Base-by-base conservation (phyloP, 352 stramenopile genomes). In the Phytophthora multivora region DNA sequence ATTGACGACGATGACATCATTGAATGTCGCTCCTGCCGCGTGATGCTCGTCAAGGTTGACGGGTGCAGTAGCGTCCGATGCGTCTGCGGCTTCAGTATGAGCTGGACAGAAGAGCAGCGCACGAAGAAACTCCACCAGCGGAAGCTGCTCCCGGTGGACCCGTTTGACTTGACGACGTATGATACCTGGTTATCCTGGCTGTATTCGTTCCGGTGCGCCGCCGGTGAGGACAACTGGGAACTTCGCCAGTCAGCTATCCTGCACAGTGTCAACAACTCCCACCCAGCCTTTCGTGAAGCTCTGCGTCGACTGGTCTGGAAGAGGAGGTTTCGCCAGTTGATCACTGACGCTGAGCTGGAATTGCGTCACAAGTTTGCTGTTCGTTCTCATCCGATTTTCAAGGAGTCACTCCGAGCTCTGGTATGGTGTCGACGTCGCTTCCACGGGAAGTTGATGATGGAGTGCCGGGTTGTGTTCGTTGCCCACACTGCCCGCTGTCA, bases 1-100 rank as follows among this genome's bases (percentile, higher is more conserved):
- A 40, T 60, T 7, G 18, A 30, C 7, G 52, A 75, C 10, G 49
- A 63, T 12, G 50, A 72, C 7, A 77, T 68, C 15, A 26, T 79
- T 13, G 59, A 79, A 26, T 83, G 74, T 25, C 71, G 74, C 31
- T 56, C 45, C 1, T 86, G 77, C 48, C 74, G 69, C 21, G 67
- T 79, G 16, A 80, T 73, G 59, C 50, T 84, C 19, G 51, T 87
- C 38, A 83, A 83, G 38, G 71, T 83, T 16, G 77, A 86, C 23
- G 73, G 71, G 1, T 86, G 77, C 43, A 56, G 65, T 42, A 61
- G 31, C 10, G 77, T 86, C 39, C 56, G 53, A 30, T 86, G 77
- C 45, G 33, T 60, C n/a, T 86, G 73, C 18, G 73, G 57, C 4
- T 75, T 77, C 45, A 10, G 1, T n/a, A 79, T 87, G 60, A n/a